Evolutionary conservation across 208 protist genomes (phyloP).

Genomic region (Giardia duodenalis): DNA sequence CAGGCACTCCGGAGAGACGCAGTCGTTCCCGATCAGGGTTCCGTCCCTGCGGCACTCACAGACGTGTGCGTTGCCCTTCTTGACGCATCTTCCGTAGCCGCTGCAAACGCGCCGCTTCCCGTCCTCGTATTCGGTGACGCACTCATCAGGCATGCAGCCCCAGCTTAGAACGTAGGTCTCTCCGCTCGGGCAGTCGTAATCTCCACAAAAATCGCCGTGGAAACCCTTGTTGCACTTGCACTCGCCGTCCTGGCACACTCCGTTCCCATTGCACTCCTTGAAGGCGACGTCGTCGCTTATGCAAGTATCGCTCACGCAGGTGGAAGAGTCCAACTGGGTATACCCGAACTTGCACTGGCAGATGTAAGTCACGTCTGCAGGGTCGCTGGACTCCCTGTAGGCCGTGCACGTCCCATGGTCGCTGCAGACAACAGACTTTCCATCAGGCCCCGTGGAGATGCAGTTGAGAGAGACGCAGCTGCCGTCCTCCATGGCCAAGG

Average conservation of each 20-base stretch:
- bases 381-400: neutral
- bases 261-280: neutral
- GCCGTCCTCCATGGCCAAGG: neutral
- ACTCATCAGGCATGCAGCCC: neutral
- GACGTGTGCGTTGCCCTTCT: too few relatives aligned
- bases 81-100: neutral
- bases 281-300: neutral
- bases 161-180: neutral
- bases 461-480: neutral
- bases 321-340: neutral
- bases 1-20: neutral
- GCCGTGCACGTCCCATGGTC: neutral
- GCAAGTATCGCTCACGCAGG: neutral
- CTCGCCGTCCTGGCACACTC: neutral
- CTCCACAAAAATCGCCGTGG: neutral
- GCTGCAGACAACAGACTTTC: neutral
- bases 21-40: neutral
- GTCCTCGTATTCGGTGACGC: neutral
- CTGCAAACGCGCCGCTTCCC: neutral
- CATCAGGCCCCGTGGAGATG: neutral
- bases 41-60: neutral
- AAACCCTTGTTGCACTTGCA: neutral
- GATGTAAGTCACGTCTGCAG: too few relatives aligned
- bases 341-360: neutral
- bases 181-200: neutral